Evolutionary conservation across 768 basidiomycete species (phyloP).

Genomic region (Holtermannia corniformis): DNA sequence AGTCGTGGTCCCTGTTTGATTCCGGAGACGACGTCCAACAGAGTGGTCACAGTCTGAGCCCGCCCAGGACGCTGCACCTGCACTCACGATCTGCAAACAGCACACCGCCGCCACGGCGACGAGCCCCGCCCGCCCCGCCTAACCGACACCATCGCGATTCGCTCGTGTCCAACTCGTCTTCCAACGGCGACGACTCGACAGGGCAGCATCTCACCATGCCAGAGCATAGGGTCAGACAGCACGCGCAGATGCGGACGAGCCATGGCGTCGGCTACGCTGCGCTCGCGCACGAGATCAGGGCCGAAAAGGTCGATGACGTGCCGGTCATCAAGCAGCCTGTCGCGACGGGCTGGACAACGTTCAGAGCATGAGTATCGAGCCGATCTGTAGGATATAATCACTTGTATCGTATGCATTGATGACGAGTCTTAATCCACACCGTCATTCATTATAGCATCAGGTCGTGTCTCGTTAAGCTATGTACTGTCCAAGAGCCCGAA

Average conservation of each 20-base stretch:
- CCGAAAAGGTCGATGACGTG: background rate
- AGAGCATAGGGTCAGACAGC: background rate
- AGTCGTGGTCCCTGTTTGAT: background rate
- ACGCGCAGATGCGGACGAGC: background rate
- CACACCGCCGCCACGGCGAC: background rate
- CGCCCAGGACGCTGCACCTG: background rate
- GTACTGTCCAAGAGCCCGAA: too few relatives aligned
- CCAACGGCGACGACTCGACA: background rate
- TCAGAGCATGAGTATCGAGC: background rate
- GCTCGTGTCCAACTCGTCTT: background rate
- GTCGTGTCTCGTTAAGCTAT: too few relatives aligned
- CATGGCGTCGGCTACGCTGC: background rate
- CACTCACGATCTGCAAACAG: background rate
- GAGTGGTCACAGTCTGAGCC: background rate
- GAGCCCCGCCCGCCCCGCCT: background rate
- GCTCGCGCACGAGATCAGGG: background rate
- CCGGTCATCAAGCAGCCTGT: background rate
- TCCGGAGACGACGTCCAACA: background rate
- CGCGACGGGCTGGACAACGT: background rate
- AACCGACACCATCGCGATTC: background rate
- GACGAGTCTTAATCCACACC: too few relatives aligned
- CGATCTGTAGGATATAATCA: background rate
- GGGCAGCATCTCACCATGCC: background rate
- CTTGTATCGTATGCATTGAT: background rate
- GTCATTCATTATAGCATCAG: background rate